Base-by-base conservation (phyloP, 140 eudicot genomes). In the Ambrosia hybrid region DNA sequence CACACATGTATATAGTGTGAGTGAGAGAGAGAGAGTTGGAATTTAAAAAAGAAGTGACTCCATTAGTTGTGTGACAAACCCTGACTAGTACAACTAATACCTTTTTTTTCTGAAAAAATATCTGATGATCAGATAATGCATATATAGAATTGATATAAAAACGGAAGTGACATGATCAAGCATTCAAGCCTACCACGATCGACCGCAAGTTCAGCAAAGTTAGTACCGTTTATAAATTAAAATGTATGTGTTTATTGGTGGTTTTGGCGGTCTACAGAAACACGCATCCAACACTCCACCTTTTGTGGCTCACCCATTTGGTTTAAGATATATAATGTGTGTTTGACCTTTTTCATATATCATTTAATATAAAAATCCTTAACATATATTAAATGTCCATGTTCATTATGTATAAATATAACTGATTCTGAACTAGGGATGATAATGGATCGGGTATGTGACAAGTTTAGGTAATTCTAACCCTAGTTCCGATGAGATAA, bases 221-320 rank as follows among this genome's bases (percentile, higher is more conserved):
- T 56, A 21, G 30, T 21, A 56, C 33, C 61, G 15, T 56, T 56
- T 39, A 39, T 39, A 41, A 41, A 41, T 41, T 16, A 56, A 56
- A 6, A 16, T 55, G 61, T 8, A 56, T 17, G 61, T 56, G 61
- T 16, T 56, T 56, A 17, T 56, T 56, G 61, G 61, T 56, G 61
- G 61, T 56, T 56, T 56, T 56, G 61, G 33, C 53, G 60, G 60
- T 15, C 17, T 55, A 15, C 34, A 15, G 10, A 16, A 56, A 56
- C 61, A 56, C n/a, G 14, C 53, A 8, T 48, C 53, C 14, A 48
- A 48, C 53, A 48, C 53, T 10, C 61, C 33, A 16, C 33, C 15
- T 56, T 56, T 6, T 56, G 61, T 56, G 36, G 61, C 36, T 56
- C 34, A 8, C 61, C 33, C 5, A 56, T 56, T 16, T 56, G 36